Conservation (phyloP, 805 yeast species). For the Hanseniaspora mollemarum region DNA sequence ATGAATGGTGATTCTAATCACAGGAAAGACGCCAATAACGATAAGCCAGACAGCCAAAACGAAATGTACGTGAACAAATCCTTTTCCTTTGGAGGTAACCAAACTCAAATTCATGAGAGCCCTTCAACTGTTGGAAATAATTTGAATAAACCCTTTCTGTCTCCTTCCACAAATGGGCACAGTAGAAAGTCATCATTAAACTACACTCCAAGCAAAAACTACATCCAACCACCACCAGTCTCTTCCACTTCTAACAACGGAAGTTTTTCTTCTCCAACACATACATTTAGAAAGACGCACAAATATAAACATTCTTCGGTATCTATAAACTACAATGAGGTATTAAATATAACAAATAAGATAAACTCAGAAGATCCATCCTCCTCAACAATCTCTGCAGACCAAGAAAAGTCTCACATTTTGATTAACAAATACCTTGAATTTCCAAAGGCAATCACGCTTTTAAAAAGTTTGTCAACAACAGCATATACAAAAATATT, state of each 20-base stretch:
- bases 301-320: constrained; percentile 17
- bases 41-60: not conserved
- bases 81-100: constrained; percentile 6
- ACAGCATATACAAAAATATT: not conserved
- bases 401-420: constrained; percentile 10
- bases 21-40: not conserved
- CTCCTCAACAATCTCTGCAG: not conserved
- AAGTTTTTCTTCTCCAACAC: not conserved
- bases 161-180: not conserved
- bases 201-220: constrained; percentile 11
- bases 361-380: not conserved
- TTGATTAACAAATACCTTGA: constrained; percentile 13
- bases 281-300: constrained; percentile 16
- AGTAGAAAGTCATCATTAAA: constrained; percentile 13
- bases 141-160: not conserved
- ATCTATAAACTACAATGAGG: constrained; percentile 14
- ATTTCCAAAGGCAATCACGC: not conserved
- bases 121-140: not conserved
- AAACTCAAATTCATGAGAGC: not conserved
- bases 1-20: not conserved
- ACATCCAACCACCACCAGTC: constrained; percentile 13
- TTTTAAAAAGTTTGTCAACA: not conserved
- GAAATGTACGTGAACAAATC: constrained; percentile 8
- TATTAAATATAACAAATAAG: constrained; percentile 12
- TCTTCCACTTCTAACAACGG: not conserved